phyloP scores from a whole-genome alignment of 148 eudicot genomes.

The Chenopodium formosanum region DNA sequence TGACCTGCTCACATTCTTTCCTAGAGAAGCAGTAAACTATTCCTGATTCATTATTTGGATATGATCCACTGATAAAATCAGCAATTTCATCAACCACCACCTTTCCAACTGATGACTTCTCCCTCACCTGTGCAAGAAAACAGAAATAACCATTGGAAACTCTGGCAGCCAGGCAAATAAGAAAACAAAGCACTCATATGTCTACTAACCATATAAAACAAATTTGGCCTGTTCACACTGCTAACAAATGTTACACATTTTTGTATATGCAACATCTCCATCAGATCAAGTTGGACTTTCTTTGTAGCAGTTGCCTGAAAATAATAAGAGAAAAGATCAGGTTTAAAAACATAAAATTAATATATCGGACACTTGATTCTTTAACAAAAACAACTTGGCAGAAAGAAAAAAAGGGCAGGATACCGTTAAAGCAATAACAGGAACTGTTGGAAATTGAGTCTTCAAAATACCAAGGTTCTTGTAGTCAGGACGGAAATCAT shows the following conservation, averaged over 20 bases:
- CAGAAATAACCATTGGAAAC: constrained; percentile 14
- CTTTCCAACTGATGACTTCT: constrained; percentile 88
- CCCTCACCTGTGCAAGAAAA: constrained; percentile 62
- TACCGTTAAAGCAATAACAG: constrained; percentile 94
- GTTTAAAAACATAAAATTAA: not conserved
- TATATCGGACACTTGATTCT: constrained; percentile 6
- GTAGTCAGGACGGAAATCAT: constrained; percentile 99
- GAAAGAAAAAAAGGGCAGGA: constrained; percentile 8
- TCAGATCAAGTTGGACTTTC: constrained; percentile 92
- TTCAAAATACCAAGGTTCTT: constrained; percentile 94
- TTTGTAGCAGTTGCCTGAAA: constrained; percentile 93
- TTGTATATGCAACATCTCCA: constrained; percentile 86
- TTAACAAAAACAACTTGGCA: not conserved
- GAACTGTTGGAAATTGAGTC: constrained; percentile 93
- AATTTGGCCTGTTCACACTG: constrained; percentile 95
- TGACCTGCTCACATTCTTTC: constrained; percentile 96
- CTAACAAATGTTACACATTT: constrained; percentile 89
- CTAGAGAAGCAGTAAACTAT: constrained; percentile 97
- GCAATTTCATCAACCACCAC: constrained; percentile 83
- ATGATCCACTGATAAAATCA: constrained; percentile 70
- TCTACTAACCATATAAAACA: constrained; percentile 75
- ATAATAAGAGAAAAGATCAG: constrained; percentile 17
- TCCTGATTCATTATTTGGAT: constrained; percentile 93
- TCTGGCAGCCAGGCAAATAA: not conserved
- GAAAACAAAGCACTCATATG: constrained; percentile 6